These are phyloP conservation scores for Aspergillus pseudoterreus DNA, from an alignment of 2,329 filamentous ascomycete genomes.

Conservation along the genomic window DNA sequence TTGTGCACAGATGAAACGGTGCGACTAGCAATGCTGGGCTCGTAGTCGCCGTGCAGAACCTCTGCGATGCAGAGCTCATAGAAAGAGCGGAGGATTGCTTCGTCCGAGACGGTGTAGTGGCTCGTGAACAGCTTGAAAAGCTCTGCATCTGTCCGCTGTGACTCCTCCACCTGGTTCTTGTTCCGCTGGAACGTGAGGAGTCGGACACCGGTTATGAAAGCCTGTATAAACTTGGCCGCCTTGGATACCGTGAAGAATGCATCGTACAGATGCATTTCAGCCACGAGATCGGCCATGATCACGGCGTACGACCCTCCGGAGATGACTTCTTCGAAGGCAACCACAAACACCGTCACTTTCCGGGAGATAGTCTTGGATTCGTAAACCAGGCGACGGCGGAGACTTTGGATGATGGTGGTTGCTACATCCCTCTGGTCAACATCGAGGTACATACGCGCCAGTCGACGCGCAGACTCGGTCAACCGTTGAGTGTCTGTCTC, in stretches of 20 bases:
- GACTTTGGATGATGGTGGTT: background rate
- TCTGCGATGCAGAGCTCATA: conserved; percentile 2
- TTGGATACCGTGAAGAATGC: background rate
- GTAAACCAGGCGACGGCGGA: background rate
- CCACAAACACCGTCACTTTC: background rate
- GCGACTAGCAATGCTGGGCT: background rate
- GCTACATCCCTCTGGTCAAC: background rate
- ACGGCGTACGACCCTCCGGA: background rate
- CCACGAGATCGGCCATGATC: conserved; percentile 2
- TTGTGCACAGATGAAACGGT: background rate
- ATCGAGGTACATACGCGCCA: background rate
- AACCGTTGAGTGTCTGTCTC: background rate
- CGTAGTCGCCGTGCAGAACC: conserved; percentile 1
- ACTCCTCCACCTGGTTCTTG: background rate
- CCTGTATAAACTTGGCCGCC: background rate
- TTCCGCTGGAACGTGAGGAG: conserved; percentile 1
- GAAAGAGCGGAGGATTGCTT: background rate
- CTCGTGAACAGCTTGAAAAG: conserved; percentile 1
- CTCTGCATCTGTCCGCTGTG: background rate
- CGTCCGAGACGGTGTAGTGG: background rate
- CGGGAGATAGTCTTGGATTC: background rate
- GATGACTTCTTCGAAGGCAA: background rate
- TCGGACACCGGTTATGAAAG: background rate
- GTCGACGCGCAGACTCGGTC: background rate
- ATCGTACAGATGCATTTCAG: conserved; percentile 1